Conservation (phyloP, 148 eudicot species). For the Camellia granthamiana region DNA sequence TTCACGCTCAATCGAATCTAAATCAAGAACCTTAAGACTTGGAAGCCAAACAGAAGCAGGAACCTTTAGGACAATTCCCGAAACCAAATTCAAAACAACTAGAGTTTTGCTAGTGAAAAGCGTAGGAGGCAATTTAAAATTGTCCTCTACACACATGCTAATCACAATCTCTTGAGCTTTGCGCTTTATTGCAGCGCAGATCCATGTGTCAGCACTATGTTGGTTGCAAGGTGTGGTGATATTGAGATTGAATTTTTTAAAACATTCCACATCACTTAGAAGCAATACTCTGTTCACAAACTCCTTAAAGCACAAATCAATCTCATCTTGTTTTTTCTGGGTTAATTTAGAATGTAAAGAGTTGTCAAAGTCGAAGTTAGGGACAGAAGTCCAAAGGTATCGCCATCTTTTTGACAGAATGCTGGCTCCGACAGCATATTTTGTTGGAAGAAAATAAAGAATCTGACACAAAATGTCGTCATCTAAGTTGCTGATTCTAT, state of each 20-base stretch:
- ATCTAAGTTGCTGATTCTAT: neutral
- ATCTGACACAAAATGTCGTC: neutral
- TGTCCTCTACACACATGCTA: neutral
- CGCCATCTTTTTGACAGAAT: too few species aligned
- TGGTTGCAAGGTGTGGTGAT: neutral
- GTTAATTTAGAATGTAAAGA: neutral
- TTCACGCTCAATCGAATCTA: neutral
- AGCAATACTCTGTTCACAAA: neutral
- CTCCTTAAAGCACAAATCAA: neutral
- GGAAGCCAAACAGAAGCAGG: neutral
- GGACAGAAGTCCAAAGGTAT: neutral
- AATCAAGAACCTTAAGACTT: neutral
- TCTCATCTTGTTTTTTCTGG: neutral
- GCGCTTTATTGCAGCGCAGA: neutral
- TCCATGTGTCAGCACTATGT: neutral
- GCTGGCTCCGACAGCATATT: too few species aligned
- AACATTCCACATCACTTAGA: neutral
- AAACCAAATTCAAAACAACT: neutral
- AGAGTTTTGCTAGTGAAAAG: slow-evolving; percentile 6
- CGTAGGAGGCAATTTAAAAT: neutral
- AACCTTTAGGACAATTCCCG: neutral
- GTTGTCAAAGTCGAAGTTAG: neutral
- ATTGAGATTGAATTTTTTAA: neutral
- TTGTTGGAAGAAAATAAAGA: too few species aligned
- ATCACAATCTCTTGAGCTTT: neutral